A percentile compares a stretch with the other conserved stretches of the same genome.
phyloP scores from a whole-genome alignment of 441 rosid species.

The Gossypium lobatum region DNA sequence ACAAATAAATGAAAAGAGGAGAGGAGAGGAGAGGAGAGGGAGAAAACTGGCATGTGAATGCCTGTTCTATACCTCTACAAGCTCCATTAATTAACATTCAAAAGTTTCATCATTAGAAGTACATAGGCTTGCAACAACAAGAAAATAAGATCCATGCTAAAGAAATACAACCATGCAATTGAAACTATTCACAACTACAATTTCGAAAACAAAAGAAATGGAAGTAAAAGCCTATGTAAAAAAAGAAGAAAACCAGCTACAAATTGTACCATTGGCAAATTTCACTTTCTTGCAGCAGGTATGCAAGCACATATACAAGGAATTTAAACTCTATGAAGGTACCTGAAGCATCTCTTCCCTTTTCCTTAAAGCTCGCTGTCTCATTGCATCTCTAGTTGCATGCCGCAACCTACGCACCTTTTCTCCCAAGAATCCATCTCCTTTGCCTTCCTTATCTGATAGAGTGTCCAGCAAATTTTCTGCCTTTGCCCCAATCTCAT shows the following conservation, averaged over 20 bases:
- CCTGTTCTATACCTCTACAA: not conserved
- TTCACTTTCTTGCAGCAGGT: not conserved
- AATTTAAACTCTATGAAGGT: conserved; percentile 13
- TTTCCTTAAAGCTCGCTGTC: conserved; percentile 85
- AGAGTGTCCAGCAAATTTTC: conserved; percentile 96
- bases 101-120: not conserved
- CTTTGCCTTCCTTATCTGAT: conserved; percentile 88
- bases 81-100: not conserved
- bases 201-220: not conserved
- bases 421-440: conserved; percentile 93
- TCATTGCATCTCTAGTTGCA: conserved; percentile 96
- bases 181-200: not conserved
- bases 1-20: not conserved
- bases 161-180: not conserved
- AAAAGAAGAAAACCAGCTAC: not conserved
- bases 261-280: not conserved
- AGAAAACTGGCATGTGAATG: not conserved
- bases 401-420: conserved; percentile 71
- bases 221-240: not conserved
- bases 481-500: conserved; percentile 97
- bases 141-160: not conserved
- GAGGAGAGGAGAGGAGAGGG: not conserved
- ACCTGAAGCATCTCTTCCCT: conserved; percentile 94
- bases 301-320: not conserved
- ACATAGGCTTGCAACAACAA: not conserved